Conservation (phyloP, 495 filamentous ascomycete species). For the Niebla homalea region DNA sequence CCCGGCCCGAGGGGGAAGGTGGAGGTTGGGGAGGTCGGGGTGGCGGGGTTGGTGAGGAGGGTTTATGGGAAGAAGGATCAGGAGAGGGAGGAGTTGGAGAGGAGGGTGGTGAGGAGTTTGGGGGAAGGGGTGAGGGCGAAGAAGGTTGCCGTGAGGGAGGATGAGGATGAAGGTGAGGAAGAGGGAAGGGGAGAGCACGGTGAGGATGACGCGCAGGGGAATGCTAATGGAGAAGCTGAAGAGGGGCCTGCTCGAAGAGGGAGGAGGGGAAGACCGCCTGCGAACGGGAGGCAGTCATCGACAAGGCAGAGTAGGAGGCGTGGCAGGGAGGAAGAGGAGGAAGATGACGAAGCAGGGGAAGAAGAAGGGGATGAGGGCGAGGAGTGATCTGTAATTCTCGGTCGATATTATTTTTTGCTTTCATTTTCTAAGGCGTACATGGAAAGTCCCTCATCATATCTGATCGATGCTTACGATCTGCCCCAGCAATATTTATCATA, state of each 20-base stretch:
- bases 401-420: constrained; percentile 8
- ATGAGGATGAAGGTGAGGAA: constrained; percentile 20
- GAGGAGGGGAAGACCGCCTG: constrained; percentile 10
- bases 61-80: constrained; percentile 36
- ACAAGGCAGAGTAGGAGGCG: constrained; percentile 7
- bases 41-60: constrained; percentile 52
- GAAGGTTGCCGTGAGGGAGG: constrained; percentile 13
- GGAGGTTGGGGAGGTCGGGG: constrained; percentile 63
- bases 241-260: background rate
- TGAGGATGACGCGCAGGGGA: constrained; percentile 5
- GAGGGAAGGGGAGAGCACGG: background rate
- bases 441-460: background rate
- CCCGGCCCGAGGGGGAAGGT: constrained; percentile 75
- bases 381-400: constrained; percentile 31
- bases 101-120: constrained; percentile 30
- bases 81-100: constrained; percentile 19
- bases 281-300: constrained; percentile 2
- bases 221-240: background rate
- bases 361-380: constrained; percentile 23
- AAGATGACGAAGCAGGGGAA: constrained; percentile 26
- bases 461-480: background rate
- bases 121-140: constrained; percentile 33
- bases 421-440: too few species aligned
- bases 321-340: constrained; percentile 25
- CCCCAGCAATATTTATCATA: too few species aligned